Conservation (phyloP, 2,329 filamentous ascomycete species). For the Cytospora mali region DNA sequence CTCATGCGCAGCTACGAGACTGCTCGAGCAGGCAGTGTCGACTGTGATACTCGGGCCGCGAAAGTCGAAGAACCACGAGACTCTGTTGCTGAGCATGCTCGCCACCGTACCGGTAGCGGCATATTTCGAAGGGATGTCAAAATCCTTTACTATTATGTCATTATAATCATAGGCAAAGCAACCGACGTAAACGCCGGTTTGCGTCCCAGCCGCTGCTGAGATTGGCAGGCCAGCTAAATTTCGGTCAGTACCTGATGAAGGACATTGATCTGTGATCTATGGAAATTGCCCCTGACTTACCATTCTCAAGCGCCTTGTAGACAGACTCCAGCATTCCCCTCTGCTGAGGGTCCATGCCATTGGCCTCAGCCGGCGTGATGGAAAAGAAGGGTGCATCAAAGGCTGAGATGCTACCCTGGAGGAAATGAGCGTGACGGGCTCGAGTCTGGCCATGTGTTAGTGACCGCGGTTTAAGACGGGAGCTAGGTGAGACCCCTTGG, state of each 20-base stretch:
- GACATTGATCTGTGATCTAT: too few relatives aligned
- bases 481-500: too few relatives aligned
- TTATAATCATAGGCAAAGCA: slow-evolving; percentile 35
- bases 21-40: slow-evolving; percentile 44
- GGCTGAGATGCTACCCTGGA: slow-evolving; percentile 16
- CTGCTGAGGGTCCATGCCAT: slow-evolving; percentile 28
- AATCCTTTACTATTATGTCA: slow-evolving; percentile 30
- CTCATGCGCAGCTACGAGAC: slow-evolving; percentile 37
- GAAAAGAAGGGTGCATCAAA: slow-evolving; percentile 30
- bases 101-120: slow-evolving; percentile 35
- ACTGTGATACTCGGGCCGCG: slow-evolving; percentile 39
- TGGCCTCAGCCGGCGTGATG: slow-evolving; percentile 26
- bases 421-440: slow-evolving; percentile 21
- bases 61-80: slow-evolving; percentile 42
- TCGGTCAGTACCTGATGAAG: slow-evolving; percentile 10
- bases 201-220: slow-evolving; percentile 12
- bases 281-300: slow-evolving; percentile 5
- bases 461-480: neutral
- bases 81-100: slow-evolving; percentile 40
- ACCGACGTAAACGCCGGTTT: slow-evolving; percentile 34
- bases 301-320: slow-evolving; percentile 27
- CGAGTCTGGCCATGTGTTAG: slow-evolving; percentile 7
- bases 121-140: slow-evolving; percentile 32
- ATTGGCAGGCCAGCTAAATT: slow-evolving; percentile 21
- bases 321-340: slow-evolving; percentile 24